Evolutionary conservation across 2,329 filamentous ascomycete genomes (phyloP).

Genomic region (Nigrograna mackinnonii): DNA sequence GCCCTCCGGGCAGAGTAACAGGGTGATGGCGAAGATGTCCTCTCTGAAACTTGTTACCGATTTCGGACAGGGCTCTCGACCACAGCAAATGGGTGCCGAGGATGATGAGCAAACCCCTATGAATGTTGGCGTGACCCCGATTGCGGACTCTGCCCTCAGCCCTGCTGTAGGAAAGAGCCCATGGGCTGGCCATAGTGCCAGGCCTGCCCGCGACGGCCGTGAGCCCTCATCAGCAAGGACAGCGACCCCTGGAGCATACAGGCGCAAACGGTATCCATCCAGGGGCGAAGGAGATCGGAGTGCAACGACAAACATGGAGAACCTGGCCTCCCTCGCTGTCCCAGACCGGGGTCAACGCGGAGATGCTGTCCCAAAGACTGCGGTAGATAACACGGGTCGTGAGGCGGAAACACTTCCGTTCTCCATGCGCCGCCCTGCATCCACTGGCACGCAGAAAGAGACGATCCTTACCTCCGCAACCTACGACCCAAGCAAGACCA

Average conservation of each 20-base stretch:
- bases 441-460: slow-evolving; percentile 62
- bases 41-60: slow-evolving; percentile 90
- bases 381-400: slow-evolving; percentile 42
- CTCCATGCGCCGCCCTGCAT: slow-evolving; percentile 32
- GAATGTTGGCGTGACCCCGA: slow-evolving; percentile 82
- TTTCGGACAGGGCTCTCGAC: slow-evolving; percentile 61
- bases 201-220: slow-evolving; percentile 37
- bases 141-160: slow-evolving; percentile 69
- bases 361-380: slow-evolving; percentile 34
- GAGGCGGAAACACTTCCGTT: slow-evolving; percentile 46
- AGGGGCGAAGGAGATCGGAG: slow-evolving; percentile 33
- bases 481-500: slow-evolving; percentile 31
- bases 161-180: slow-evolving; percentile 58
- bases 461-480: slow-evolving; percentile 42
- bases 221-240: slow-evolving; percentile 54
- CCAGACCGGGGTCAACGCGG: slow-evolving; percentile 37
- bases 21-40: slow-evolving; percentile 74
- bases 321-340: slow-evolving; percentile 36
- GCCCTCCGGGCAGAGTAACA: slow-evolving; percentile 59
- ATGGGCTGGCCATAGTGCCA: slow-evolving; percentile 38
- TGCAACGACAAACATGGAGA: slow-evolving; percentile 32
- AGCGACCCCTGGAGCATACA: slow-evolving; percentile 65
- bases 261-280: slow-evolving; percentile 67
- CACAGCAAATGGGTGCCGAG: slow-evolving; percentile 68
- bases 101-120: slow-evolving; percentile 72